Base-by-base conservation (phyloP, 2,329 filamentous ascomycete genomes). In the Myriosclerotinia duriaeana region DNA sequence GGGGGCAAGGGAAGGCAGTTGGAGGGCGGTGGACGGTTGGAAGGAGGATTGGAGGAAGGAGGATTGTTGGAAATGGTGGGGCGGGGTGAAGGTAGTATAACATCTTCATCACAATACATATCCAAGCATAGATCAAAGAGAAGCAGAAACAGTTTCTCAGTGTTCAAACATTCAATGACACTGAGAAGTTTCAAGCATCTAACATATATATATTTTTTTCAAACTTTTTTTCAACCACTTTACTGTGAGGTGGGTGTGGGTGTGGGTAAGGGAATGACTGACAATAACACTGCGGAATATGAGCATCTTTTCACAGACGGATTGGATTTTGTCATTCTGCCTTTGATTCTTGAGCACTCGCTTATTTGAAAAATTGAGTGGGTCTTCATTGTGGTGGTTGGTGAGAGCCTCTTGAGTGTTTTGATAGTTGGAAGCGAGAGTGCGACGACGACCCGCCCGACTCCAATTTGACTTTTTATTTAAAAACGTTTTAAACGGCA, bases 361-460 rank as follows among this genome's bases (percentile, higher is more conserved):
- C 9, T n/a, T 14, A 38, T n/a, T 6, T 59, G 40, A 20, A 36
- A 22, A 7, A 34, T 48, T 22, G 20, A n/a, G 22, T 59, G 17
- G 26, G n/a, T n/a, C 12, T 48, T 50, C 34, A 22, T 11, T 15
- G 20, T 15, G 20, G 7, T 48, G 17, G 0, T 26, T 22, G 34
- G 30, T n/a, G 20, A 34, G 20, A 5, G 22, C 38, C 36, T 36
- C 38, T 26, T 36, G 56, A 44, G 12, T 6, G 26, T 36, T 48
- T 60, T 48, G 56, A 60, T 34, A 12, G 11, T 36, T n/a, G 56
- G 42, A 59, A 15, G 56, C 20, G 56, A 48, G 22, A 42, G 30
- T 6, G 56, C 30, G 42, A 50, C 14, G 17, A 22, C 14, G 30
- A 50, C 44, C 14, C 42, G 8, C 11, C 0, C 20, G 17, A 50